Conservation (phyloP, 1,284 basidiomycete genomes). For the Lignosus rhinocerotis region DNA sequence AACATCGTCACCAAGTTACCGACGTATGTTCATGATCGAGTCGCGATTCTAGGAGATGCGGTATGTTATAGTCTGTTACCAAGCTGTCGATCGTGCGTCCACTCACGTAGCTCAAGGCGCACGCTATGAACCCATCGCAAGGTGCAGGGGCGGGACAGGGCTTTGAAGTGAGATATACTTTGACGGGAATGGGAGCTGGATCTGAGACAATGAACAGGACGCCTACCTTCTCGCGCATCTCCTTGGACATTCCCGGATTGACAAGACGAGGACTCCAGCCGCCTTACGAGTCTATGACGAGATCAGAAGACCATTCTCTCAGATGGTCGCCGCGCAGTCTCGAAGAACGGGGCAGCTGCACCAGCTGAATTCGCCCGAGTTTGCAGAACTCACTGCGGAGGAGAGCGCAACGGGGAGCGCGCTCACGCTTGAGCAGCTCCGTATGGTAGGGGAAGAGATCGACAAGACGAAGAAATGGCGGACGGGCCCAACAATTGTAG, state of each 20-base stretch:
- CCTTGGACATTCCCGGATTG: slow-evolving; percentile 4
- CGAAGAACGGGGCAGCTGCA: not conserved
- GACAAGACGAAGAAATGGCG: not conserved
- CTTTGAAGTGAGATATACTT: slow-evolving; percentile 31
- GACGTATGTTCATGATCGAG: slow-evolving; percentile 24
- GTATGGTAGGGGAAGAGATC: not conserved
- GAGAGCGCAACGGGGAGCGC: not conserved
- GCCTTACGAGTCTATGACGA: slow-evolving; percentile 15
- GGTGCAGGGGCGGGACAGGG: slow-evolving; percentile 42
- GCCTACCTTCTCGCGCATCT: slow-evolving; percentile 9
- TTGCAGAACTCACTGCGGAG: slow-evolving; percentile 1
- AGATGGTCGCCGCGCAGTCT: slow-evolving; percentile 1
- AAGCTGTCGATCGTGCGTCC: not conserved
- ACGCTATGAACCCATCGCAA: slow-evolving; percentile 35
- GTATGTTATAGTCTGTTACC: slow-evolving; percentile 10
- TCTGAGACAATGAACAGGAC: not conserved
- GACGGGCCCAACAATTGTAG: not conserved
- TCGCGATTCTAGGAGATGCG: slow-evolving; percentile 34
- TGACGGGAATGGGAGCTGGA: not conserved
- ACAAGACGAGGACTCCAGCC: not conserved
- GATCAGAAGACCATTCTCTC: slow-evolving; percentile 4
- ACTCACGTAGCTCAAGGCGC: slow-evolving; percentile 8
- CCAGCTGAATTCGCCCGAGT: not conserved
- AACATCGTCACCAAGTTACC: slow-evolving; percentile 25
- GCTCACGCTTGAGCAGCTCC: not conserved